Percentiles rank a stretch among this genome's conserved stretches.
Evolutionary conservation across 768 basidiomycete species (phyloP).

Genomic region (Leccinum barrowsii): DNA sequence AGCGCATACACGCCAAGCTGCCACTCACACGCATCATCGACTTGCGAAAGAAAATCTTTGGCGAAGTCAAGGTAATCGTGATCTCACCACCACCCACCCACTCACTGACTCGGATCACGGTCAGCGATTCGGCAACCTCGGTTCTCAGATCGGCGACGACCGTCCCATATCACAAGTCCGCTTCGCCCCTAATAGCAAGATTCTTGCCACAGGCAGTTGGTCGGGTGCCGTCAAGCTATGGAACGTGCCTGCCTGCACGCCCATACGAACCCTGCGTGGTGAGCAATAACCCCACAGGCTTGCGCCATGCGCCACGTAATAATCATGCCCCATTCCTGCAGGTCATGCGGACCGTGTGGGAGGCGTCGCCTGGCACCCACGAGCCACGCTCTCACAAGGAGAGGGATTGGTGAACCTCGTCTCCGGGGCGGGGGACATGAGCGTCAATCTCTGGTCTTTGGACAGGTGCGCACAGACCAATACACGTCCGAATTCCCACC

Average conservation of each 20-base stretch:
- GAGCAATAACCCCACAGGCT: slow-evolving; percentile 9
- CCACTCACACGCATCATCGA: slow-evolving; percentile 89
- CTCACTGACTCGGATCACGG: background rate
- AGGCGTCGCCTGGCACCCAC: slow-evolving; percentile 97
- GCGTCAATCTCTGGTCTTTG: slow-evolving; percentile 86
- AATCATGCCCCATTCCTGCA: slow-evolving; percentile 25
- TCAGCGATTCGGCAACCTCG: slow-evolving; percentile 87
- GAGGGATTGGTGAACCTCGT: slow-evolving; percentile 74
- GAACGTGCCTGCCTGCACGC: slow-evolving; percentile 90
- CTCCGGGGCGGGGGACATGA: slow-evolving; percentile 86
- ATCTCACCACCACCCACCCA: background rate
- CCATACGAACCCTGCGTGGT: slow-evolving; percentile 74
- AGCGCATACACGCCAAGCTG: slow-evolving; percentile 84
- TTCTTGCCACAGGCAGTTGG: slow-evolving; percentile 94
- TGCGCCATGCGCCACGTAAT: slow-evolving; percentile 1
- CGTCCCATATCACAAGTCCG: slow-evolving; percentile 91
- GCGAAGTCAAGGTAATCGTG: slow-evolving; percentile 75
- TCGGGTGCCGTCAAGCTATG: slow-evolving; percentile 92
- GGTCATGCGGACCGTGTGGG: slow-evolving; percentile 90
- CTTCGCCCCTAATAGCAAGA: slow-evolving; percentile 87
- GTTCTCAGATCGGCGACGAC: slow-evolving; percentile 97
- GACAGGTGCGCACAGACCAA: slow-evolving; percentile 51
- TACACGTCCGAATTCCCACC: background rate
- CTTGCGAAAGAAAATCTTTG: slow-evolving; percentile 85
- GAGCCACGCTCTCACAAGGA: slow-evolving; percentile 73